These are phyloP conservation scores for Arthroderma sp. DNA, from an alignment of 2,329 filamentous ascomycete genomes.

Conservation along the genomic window DNA sequence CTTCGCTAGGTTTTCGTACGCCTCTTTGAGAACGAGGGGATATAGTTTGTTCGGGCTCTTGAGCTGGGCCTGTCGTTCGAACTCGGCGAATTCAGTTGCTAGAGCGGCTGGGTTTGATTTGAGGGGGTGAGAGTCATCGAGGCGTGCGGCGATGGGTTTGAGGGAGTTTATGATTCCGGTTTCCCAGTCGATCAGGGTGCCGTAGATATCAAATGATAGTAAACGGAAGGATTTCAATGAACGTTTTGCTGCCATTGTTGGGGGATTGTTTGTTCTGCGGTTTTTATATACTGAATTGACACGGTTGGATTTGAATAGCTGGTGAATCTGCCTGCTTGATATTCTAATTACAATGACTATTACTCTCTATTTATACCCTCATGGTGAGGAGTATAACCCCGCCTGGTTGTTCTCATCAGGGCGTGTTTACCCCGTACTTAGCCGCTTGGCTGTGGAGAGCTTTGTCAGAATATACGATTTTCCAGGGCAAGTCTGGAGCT, in stretches of 20 bases:
- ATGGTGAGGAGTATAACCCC: too few species aligned
- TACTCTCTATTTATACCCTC: too few species aligned
- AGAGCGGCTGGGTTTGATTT: slow-evolving; percentile 28
- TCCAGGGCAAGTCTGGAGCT: too few species aligned
- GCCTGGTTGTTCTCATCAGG: too few species aligned
- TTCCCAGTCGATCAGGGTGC: slow-evolving; percentile 70
- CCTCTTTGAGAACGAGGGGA: slow-evolving; percentile 42
- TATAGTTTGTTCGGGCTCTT: slow-evolving; percentile 47
- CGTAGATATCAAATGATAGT: slow-evolving; percentile 66
- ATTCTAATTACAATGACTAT: too few species aligned
- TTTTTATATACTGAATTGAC: too few species aligned
- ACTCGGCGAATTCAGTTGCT: slow-evolving; percentile 31
- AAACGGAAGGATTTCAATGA: slow-evolving; percentile 30
- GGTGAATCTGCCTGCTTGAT: too few species aligned
- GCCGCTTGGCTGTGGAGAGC: too few species aligned
- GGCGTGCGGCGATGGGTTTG: slow-evolving; percentile 27
- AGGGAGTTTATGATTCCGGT: slow-evolving; percentile 47
- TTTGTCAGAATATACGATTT: too few species aligned
- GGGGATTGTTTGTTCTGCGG: not conserved
- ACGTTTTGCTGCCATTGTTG: slow-evolving; percentile 1
- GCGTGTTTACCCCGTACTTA: too few species aligned
- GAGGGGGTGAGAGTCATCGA: slow-evolving; percentile 27
- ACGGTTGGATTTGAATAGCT: too few species aligned
- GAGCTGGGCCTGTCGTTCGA: slow-evolving; percentile 39
- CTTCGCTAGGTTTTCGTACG: slow-evolving; percentile 24